Conservation (phyloP, 768 basidiomycete species). For the Boletus speciosus region DNA sequence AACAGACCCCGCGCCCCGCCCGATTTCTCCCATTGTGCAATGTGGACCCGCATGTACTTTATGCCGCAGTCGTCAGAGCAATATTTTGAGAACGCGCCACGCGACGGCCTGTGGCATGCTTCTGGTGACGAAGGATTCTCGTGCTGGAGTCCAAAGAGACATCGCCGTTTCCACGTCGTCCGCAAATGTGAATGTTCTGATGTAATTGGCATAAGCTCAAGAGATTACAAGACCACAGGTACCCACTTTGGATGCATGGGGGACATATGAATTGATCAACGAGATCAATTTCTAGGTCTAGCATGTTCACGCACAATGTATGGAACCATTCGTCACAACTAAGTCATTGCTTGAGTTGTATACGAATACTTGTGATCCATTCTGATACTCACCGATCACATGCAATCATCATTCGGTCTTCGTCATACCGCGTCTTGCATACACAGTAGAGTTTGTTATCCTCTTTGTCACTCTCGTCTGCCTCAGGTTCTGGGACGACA, state of each 20-base stretch:
- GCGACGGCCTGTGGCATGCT: slow-evolving; percentile 77
- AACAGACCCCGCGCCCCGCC: slow-evolving; percentile 62
- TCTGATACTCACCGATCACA: slow-evolving; percentile 70
- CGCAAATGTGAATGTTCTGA: slow-evolving; percentile 57
- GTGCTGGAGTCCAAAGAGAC: slow-evolving; percentile 65
- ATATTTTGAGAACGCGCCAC: slow-evolving; percentile 84
- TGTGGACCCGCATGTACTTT: slow-evolving; percentile 63
- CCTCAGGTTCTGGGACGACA: slow-evolving; percentile 46
- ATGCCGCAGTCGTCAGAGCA: slow-evolving; percentile 88
- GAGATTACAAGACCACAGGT: neutral
- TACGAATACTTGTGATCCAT: neutral
- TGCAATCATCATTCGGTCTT: slow-evolving; percentile 88
- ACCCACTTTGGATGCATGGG: slow-evolving; percentile 69
- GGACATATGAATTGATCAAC: slow-evolving; percentile 94
- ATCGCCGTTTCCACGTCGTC: slow-evolving; percentile 80
- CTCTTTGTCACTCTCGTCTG: slow-evolving; percentile 41
- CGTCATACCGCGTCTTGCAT: slow-evolving; percentile 84
- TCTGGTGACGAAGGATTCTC: slow-evolving; percentile 57
- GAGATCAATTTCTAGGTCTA: slow-evolving; percentile 77
- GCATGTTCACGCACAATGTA: slow-evolving; percentile 77
- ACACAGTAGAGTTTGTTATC: slow-evolving; percentile 78
- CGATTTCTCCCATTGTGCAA: slow-evolving; percentile 57
- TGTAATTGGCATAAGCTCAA: neutral
- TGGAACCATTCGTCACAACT: slow-evolving; percentile 98
- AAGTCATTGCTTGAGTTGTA: neutral